These are phyloP conservation scores for Aspergillus intermedius DNA, from an alignment of 2,329 filamentous ascomycete species.

Conservation along the genomic window DNA sequence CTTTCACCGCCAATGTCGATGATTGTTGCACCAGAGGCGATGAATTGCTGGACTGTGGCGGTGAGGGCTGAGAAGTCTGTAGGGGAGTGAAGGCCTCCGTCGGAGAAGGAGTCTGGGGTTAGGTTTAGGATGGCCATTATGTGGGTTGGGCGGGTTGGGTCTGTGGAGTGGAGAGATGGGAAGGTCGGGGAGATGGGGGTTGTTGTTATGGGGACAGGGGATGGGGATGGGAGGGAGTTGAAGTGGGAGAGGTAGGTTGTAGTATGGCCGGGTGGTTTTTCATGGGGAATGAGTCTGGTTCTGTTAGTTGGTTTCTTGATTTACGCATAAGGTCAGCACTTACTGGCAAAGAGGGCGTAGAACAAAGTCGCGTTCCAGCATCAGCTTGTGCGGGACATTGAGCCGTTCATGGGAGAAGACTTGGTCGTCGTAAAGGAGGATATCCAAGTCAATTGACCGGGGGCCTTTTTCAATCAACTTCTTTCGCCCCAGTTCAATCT, in stretches of 20 bases:
- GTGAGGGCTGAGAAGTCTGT: slow-evolving; percentile 46
- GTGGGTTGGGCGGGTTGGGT: slow-evolving; percentile 56
- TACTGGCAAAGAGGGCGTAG: slow-evolving; percentile 67
- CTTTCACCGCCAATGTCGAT: slow-evolving; percentile 93
- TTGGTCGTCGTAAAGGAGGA: slow-evolving; percentile 71
- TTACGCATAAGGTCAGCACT: slow-evolving; percentile 1
- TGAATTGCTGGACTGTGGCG: slow-evolving; percentile 54
- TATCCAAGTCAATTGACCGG: slow-evolving; percentile 88
- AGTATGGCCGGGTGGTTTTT: slow-evolving; percentile 25
- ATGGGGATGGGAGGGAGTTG: slow-evolving; percentile 26
- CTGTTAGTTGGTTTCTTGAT: slow-evolving; percentile 7
- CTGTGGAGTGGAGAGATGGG: slow-evolving; percentile 53
- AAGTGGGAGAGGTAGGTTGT: slow-evolving; percentile 31
- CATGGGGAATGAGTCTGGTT: slow-evolving; percentile 37
- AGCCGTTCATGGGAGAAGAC: slow-evolving; percentile 63
- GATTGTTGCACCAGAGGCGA: slow-evolving; percentile 68
- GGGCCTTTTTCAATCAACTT: slow-evolving; percentile 91
- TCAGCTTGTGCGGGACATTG: slow-evolving; percentile 75
- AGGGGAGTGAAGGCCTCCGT: slow-evolving; percentile 63
- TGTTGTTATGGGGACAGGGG: slow-evolving; percentile 32
- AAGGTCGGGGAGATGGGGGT: slow-evolving; percentile 33
- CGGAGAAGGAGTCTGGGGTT: slow-evolving; percentile 95
- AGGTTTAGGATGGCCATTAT: slow-evolving; percentile 94
- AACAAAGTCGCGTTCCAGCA: slow-evolving; percentile 89
- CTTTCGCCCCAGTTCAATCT: slow-evolving; percentile 67